Evolutionary conservation across 768 basidiomycete species (phyloP), one percentile per base, ranked within the genome.

Genomic region (Arthromyces matolae): DNA sequence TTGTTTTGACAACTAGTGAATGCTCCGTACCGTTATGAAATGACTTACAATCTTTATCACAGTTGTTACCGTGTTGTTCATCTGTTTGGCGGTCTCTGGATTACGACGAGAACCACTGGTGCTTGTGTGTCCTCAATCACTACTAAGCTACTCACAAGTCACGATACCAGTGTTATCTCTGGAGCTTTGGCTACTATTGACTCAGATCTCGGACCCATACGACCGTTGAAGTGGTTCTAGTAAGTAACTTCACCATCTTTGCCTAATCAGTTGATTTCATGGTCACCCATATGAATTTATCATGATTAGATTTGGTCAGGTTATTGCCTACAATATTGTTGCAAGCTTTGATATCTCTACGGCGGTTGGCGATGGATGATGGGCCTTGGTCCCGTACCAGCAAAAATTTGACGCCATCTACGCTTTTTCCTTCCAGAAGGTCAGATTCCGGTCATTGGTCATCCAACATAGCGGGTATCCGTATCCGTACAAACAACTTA

Each of bases 281-380:
- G 18, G 34, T 13, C 31, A 13, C n/a, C 5, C 43, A 18, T 23
- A 24, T 12, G 71, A 69, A 60, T 86, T 89, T 16, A 85, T 89
- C 1, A 80, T 83, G 69, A 88, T 92, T 59, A 93, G 89, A 0
- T 70, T 84, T 5, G 86, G 86, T 2, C 89, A 90, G 53, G 86
- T 90, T 24, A 76, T 89, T 39, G 85, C 86, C 0, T 91, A 89
- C 59, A 84, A 79, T 16, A 81, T 84, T 45, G 85, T 79, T 20
- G 83, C 84, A 19, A 83, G 77, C 3, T 86, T 86, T 54, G 77
- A 72, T 47, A 77, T 47, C 64, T 77, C 44, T 64, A 64, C 25
- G 66, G 73, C 3, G 89, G 89, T 3, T 93, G 89, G 89, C 69
- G 89, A 42, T 91, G 80, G 80, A 87, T 90, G 84, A 85, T 88